Conservation (phyloP, 2,329 filamentous ascomycete genomes). For the Davidsoniella virescens region DNA sequence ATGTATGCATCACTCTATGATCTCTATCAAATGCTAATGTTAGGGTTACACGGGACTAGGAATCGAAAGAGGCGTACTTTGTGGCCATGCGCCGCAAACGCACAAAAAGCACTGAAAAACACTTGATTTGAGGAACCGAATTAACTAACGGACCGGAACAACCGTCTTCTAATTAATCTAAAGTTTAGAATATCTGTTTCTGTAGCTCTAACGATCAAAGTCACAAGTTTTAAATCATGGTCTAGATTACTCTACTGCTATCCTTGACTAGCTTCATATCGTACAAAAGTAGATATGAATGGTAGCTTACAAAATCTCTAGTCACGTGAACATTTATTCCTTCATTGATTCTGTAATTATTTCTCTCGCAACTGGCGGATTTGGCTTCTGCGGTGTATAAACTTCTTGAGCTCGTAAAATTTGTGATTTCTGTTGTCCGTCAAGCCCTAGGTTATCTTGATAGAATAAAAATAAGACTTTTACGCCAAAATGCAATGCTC, state of each 20-base stretch:
- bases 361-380: not conserved
- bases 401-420: slow-evolving; percentile 12
- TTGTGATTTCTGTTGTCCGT: slow-evolving; percentile 3
- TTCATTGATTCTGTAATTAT: not conserved
- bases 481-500: slow-evolving; percentile 9
- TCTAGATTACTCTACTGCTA: not conserved
- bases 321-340: not conserved
- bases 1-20: not conserved
- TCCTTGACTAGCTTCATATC: not conserved
- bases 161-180: not conserved
- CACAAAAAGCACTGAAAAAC: slow-evolving; percentile 1
- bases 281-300: too few species aligned
- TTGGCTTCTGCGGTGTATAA: slow-evolving; percentile 9
- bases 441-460: slow-evolving; percentile 2
- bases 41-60: slow-evolving; percentile 28
- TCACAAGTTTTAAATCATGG: not conserved
- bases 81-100: slow-evolving; percentile 57
- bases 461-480: not conserved
- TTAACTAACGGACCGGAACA: too few species aligned
- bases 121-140: not conserved
- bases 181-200: not conserved
- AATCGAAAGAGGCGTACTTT: slow-evolving; percentile 76
- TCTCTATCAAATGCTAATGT: not conserved
- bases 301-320: too few species aligned
- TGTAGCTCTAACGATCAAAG: not conserved